Percentiles rank a stretch among this genome's conserved stretches.
Conservation (phyloP, 2,329 filamentous ascomycete species). For the Xylariales sp. region DNA sequence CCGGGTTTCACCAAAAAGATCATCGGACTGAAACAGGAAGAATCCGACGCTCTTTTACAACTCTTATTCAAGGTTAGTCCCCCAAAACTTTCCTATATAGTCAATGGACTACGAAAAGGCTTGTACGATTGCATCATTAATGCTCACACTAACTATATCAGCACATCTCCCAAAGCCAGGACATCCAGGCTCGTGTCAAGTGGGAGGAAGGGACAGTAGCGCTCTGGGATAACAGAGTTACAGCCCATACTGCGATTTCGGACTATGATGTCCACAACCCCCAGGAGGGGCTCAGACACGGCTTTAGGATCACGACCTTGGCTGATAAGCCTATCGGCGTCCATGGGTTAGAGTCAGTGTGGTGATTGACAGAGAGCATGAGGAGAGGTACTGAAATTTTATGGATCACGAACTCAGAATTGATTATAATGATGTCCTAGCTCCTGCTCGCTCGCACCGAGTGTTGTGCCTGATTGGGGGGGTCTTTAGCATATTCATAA, state of each 20-base stretch:
- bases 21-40: conserved; percentile 62
- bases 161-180: conserved; percentile 51
- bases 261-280: conserved; percentile 36
- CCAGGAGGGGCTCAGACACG: conserved; percentile 34
- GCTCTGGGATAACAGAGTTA: conserved; percentile 63
- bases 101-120: not conserved
- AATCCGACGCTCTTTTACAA: conserved; percentile 63
- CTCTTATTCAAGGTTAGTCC: conserved; percentile 53
- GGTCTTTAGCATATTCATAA: no score
- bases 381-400: no score
- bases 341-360: conserved; percentile 29
- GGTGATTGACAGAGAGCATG: no score
- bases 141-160: no score
- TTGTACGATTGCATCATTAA: no score
- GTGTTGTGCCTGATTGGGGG: no score
- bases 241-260: conserved; percentile 37
- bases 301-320: conserved; percentile 34
- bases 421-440: no score
- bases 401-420: no score
- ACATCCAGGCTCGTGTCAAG: conserved; percentile 63
- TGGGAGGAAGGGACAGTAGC: conserved; percentile 63
- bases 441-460: no score
- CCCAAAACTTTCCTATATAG: not conserved
- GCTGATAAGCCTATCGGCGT: conserved; percentile 33
- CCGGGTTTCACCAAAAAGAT: conserved; percentile 48